These are phyloP conservation scores for Cryphonectria carpinicola DNA, from an alignment of 2,329 filamentous ascomycete genomes.

Conservation along the genomic window DNA sequence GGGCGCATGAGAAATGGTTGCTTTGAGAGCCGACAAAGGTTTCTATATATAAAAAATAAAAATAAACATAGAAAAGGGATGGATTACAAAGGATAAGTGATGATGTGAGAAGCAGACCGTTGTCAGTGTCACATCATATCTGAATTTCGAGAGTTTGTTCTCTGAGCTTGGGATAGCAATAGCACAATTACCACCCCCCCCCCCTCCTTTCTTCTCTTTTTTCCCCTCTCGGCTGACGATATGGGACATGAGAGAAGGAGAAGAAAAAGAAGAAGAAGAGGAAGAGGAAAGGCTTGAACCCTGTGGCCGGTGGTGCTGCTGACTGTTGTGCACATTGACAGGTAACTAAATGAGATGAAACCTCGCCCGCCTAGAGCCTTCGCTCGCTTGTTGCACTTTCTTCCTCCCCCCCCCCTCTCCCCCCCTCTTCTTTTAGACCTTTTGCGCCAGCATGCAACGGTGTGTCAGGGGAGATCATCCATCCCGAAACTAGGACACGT, in stretches of 20 bases:
- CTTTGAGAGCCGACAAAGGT: not conserved
- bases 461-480: conserved; percentile 9
- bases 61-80: not conserved
- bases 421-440: no score
- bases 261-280: no score
- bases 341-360: conserved; percentile 6
- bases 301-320: conserved; percentile 4
- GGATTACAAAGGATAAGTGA: not conserved
- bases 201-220: no score
- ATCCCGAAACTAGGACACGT: conserved; percentile 10
- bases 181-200: not conserved
- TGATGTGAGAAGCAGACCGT: not conserved
- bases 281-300: not conserved
- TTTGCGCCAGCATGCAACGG: conserved; percentile 2
- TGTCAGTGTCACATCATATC: not conserved
- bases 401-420: no score
- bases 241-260: not conserved
- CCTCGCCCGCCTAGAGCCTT: not conserved
- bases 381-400: not conserved
- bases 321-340: not conserved
- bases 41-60: not conserved
- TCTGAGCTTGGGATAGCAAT: no score
- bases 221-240: not conserved
- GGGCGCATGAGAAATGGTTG: not conserved
- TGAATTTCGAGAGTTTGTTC: not conserved